Evolutionary conservation across 352 stramenopile genomes (phyloP), one percentile per base, ranked within the genome.

Genomic region (Elongisporangium prolatum): DNA sequence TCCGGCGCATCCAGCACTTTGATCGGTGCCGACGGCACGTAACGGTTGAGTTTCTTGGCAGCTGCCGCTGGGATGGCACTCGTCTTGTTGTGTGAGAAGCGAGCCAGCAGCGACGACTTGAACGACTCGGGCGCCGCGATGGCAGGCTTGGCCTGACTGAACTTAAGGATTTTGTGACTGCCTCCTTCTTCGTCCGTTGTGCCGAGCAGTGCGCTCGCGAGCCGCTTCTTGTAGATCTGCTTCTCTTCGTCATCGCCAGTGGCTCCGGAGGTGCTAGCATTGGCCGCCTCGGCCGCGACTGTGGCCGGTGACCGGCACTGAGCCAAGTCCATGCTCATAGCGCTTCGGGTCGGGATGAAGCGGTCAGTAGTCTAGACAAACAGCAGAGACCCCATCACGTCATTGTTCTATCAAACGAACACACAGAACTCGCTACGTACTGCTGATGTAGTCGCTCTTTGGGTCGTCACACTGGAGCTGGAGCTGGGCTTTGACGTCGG

Each of bases 1-100:
- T 99, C 97, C 0, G 97, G 97, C 24, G 97, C 97, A 75, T 99
- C 97, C 44, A 99, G 74, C 52, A 99, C 59, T 50, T 98, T 96
- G 60, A 92, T 93, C 13, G 97, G 97, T 13, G 96, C 94, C 14
- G 96, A 98, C 10, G 98, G 96, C 57, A 99, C 98, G 53, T 98
- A 93, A 22, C 98, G 88, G 50, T 92, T 98, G 37, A 90, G 66
- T 65, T 97, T 96, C 75, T 82, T 89, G 37, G 72, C 90, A 63
- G 70, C 84, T 60, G 78, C 89, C 48, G 75, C 77, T 18, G 65
- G 80, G 52, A 80, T 74, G 2, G 69, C 63, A 44, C 80, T 87
- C 61, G 91, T 87, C 68, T 97, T 93, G 58, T 97, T 99, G 81
- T 99, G 98, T 13, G 99, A 91, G 62, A 99, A 95, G 44, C 82